These are phyloP conservation scores for Phoma sp. DNA, from an alignment of 2,329 filamentous ascomycete genomes.

Conservation along the genomic window DNA sequence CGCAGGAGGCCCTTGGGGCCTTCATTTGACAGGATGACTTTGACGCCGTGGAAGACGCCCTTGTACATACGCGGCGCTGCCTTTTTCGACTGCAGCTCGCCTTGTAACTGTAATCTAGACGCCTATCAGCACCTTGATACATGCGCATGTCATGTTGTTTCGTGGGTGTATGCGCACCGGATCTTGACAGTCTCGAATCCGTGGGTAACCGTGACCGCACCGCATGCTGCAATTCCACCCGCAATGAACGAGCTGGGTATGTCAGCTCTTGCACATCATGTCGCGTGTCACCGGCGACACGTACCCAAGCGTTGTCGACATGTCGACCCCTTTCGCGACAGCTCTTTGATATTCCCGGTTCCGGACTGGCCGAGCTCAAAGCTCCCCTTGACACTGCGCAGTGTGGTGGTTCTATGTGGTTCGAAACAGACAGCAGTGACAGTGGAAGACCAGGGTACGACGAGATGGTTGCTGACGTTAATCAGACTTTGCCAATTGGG, in stretches of 20 bases:
- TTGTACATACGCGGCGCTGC: constrained; percentile 87
- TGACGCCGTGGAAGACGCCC: constrained; percentile 88
- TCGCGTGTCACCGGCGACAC: constrained; percentile 1
- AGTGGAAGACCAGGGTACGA: not conserved
- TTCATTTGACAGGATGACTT: constrained; percentile 89
- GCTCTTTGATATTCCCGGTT: not conserved
- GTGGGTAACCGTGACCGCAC: constrained; percentile 95
- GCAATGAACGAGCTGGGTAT: constrained; percentile 82
- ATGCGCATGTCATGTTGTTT: not conserved
- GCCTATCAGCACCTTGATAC: constrained; percentile 25
- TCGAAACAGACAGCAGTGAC: not conserved
- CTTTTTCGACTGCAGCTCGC: constrained; percentile 87
- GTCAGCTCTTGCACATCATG: not conserved
- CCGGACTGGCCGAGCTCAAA: constrained; percentile 6
- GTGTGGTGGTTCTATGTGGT: not conserved
- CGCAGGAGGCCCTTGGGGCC: constrained; percentile 84
- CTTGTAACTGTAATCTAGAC: constrained; percentile 87
- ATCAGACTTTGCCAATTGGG: constrained; percentile 2
- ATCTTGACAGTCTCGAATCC: constrained; percentile 99
- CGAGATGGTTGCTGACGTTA: not conserved
- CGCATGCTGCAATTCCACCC: constrained; percentile 94
- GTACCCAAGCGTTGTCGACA: constrained; percentile 59
- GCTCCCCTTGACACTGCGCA: not conserved
- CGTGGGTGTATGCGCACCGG: constrained; percentile 63
- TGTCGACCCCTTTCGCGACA: constrained; percentile 32